Percentiles rank a stretch among this genome's conserved stretches.
Conservation (phyloP, 768 basidiomycete species). For the Termitomyces sp. region DNA sequence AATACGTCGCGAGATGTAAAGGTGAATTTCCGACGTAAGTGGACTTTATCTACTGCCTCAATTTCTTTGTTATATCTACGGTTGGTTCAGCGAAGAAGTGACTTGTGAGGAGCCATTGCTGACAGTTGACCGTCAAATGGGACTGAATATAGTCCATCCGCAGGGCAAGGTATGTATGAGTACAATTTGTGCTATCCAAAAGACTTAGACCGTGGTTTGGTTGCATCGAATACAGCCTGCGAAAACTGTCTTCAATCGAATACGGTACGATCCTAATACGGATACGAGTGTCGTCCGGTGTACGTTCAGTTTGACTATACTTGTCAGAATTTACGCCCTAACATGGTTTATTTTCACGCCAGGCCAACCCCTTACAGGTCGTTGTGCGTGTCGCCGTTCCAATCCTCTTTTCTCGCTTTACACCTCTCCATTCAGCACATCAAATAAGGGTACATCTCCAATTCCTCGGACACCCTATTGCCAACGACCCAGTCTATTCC, state of each 20-base stretch:
- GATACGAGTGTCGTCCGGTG: slow-evolving; percentile 88
- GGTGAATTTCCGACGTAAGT: slow-evolving; percentile 84
- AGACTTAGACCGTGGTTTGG: background rate
- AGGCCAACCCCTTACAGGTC: slow-evolving; percentile 89
- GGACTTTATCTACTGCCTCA: slow-evolving; percentile 8
- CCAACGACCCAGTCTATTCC: slow-evolving; percentile 93
- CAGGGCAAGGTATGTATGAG: slow-evolving; percentile 73
- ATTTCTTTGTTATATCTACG: background rate
- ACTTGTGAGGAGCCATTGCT: slow-evolving; percentile 82
- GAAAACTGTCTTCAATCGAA: slow-evolving; percentile 81
- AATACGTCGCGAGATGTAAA: slow-evolving; percentile 85
- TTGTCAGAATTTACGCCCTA: background rate
- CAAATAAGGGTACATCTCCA: slow-evolving; percentile 97
- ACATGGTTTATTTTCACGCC: slow-evolving; percentile 4
- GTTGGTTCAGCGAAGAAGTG: slow-evolving; percentile 61
- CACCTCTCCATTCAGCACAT: slow-evolving; percentile 58
- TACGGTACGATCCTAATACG: slow-evolving; percentile 77
- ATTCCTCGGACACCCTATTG: slow-evolving; percentile 89
- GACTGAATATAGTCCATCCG: slow-evolving; percentile 92
- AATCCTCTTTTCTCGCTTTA: slow-evolving; percentile 4
- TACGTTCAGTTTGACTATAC: slow-evolving; percentile 26
- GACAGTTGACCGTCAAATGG: slow-evolving; percentile 95
- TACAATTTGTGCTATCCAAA: background rate
- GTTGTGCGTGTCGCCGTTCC: slow-evolving; percentile 58
- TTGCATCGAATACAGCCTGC: slow-evolving; percentile 51